These are phyloP conservation scores for Fusarium chlamydosporum DNA, from an alignment of 2,329 filamentous ascomycete species.

Conservation along the genomic window DNA sequence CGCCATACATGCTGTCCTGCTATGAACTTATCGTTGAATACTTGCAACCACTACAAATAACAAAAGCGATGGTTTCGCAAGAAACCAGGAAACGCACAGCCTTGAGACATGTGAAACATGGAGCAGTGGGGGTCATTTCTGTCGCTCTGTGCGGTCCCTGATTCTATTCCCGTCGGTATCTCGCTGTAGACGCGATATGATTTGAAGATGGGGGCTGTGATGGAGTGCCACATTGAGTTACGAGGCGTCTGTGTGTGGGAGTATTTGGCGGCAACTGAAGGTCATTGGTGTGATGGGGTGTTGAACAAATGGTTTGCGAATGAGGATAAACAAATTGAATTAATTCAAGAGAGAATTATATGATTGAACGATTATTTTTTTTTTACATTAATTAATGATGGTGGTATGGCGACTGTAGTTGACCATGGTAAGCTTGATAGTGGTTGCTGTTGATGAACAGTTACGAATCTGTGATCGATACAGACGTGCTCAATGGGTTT, in stretches of 20 bases:
- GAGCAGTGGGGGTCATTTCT: slow-evolving; percentile 29
- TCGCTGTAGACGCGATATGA: slow-evolving; percentile 39
- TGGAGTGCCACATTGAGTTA: slow-evolving; percentile 43
- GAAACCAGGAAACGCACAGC: slow-evolving; percentile 13
- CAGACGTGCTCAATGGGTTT: background rate
- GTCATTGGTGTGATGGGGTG: slow-evolving; percentile 13
- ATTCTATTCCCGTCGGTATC: slow-evolving; percentile 36
- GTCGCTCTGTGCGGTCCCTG: slow-evolving; percentile 16
- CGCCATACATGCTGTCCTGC: slow-evolving; percentile 12
- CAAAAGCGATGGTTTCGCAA: slow-evolving; percentile 20
- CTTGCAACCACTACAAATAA: slow-evolving; percentile 30
- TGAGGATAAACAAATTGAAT: background rate
- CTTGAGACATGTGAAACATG: slow-evolving; percentile 40
- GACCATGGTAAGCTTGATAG: background rate
- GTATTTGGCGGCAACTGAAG: slow-evolving; percentile 16
- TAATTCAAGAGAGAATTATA: background rate
- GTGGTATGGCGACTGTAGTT: background rate
- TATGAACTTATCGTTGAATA: slow-evolving; percentile 6
- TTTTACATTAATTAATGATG: background rate
- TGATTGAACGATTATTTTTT: background rate
- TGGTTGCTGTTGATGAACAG: slow-evolving; percentile 1
- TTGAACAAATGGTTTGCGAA: slow-evolving; percentile 2
- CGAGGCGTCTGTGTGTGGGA: slow-evolving; percentile 24
- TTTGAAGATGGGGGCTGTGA: slow-evolving; percentile 27
- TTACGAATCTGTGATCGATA: slow-evolving; percentile 1